Evolutionary conservation across 768 basidiomycete species (phyloP), one percentile per base, ranked within the genome.

Genomic region (Mycena rebaudengoi): DNA sequence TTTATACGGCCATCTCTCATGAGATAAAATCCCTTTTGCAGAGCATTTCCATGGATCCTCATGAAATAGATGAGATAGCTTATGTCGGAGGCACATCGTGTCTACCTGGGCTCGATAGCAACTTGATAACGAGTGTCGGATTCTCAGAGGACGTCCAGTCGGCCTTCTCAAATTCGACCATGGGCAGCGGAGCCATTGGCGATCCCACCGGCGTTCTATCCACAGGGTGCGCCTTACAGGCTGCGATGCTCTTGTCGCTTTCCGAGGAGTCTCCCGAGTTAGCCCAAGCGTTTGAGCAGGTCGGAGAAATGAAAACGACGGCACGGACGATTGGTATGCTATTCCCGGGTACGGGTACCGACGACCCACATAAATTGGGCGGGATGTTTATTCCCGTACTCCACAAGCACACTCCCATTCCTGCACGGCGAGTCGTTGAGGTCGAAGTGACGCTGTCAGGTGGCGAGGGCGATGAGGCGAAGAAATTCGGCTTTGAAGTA

Each of bases 141-240:
- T 88, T 93, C 77, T 65, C 77, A 18, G 90, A 92, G 67, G 83
- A 84, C 10, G 75, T 91, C 26, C 79, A 85, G 65, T 89, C 88
- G 0, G 88, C 92, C 0, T 91, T 91, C 75, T 82, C 84, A 11
- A 76, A 83, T 2, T 88, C 89, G 0, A 90, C 87, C 0, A 86
- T 91, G 29, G 85, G 87, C 0, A 91, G 91, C 40, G 91, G 91
- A 0, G 90, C 91, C 20, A 76, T 85, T 3, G 91, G 90, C 14
- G 91, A 94, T 73, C 92, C 93, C 0, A 92, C 91, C 1, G 89
- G 91, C 11, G 82, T 94, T 48, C 80, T 95, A 0, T 88, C 91
- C 1, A 79, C 90, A 11, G 93, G 93, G n/a, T 89, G 87, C 59
- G 92, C 91, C 4, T 71, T 89, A 39, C 92, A 94, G 73, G 93